phyloP scores from a whole-genome alignment of 2,329 filamentous ascomycete species.

The Monilinia vaccinii-corymbosi region DNA sequence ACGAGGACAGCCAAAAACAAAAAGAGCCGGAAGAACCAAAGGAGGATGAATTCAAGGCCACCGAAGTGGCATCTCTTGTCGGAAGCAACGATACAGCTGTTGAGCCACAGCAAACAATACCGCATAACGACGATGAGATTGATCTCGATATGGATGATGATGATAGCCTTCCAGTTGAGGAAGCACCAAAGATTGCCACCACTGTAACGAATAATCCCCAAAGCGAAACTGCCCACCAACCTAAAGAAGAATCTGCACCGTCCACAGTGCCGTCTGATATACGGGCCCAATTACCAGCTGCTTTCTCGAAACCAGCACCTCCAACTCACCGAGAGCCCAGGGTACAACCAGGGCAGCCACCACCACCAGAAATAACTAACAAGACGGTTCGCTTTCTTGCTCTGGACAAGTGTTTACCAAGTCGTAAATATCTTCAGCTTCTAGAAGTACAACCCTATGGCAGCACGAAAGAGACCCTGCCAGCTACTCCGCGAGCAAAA shows the following conservation, averaged over 20 bases:
- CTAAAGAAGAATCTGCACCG: constrained; percentile 12
- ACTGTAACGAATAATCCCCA: constrained; percentile 50
- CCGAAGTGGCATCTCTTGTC: background rate
- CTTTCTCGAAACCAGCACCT: constrained; percentile 47
- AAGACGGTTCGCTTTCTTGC: constrained; percentile 75
- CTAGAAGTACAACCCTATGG: constrained; percentile 48
- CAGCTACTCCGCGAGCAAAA: constrained; percentile 16
- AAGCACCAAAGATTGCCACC: constrained; percentile 31
- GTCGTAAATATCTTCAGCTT: constrained; percentile 75
- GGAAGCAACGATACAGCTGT: background rate
- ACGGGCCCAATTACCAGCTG: constrained; percentile 65
- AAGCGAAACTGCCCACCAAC: constrained; percentile 18
- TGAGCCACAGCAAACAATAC: background rate
- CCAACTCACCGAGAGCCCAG: background rate
- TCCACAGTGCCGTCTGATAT: constrained; percentile 50
- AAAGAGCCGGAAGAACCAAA: constrained; percentile 12
- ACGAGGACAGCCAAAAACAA: constrained; percentile 27
- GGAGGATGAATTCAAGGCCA: constrained; percentile 4
- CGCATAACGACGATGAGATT: constrained; percentile 58
- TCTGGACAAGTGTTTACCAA: constrained; percentile 80
- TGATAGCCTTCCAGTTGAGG: constrained; percentile 25
- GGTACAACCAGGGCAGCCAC: constrained; percentile 46
- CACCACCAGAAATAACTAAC: constrained; percentile 68
- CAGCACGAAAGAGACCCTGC: constrained; percentile 12
- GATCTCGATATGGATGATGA: constrained; percentile 56